phyloP scores from a whole-genome alignment of 805 yeast species.

The Dipodascus albidus region DNA sequence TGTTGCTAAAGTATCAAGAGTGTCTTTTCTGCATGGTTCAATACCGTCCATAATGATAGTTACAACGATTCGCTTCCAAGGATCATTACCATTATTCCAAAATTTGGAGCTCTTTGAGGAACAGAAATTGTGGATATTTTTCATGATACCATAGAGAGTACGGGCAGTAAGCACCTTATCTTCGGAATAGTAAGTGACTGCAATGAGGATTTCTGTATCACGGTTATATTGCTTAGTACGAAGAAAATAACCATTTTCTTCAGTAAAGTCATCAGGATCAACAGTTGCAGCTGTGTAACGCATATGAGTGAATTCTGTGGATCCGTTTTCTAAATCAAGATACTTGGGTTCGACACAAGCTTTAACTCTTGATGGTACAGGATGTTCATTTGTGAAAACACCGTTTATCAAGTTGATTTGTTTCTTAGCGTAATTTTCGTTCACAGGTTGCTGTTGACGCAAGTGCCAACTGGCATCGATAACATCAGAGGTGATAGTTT shows the following conservation, averaged over 20 bases:
- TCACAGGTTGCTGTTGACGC: conserved; percentile 20
- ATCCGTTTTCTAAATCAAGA: conserved; percentile 33
- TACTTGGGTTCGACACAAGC: conserved; percentile 26
- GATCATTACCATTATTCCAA: conserved; percentile 36
- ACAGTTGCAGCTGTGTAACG: conserved; percentile 56
- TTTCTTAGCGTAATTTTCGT: conserved; percentile 26
- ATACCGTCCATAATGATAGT: conserved; percentile 56
- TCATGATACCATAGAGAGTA: conserved; percentile 53
- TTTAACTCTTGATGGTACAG: conserved; percentile 31
- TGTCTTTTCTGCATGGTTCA: conserved; percentile 50
- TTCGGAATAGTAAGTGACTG: conserved; percentile 56
- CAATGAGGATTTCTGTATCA: conserved; percentile 49
- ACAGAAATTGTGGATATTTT: conserved; percentile 51
- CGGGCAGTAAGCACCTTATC: conserved; percentile 51
- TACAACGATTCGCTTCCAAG: conserved; percentile 59
- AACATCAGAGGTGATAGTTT: conserved; percentile 1
- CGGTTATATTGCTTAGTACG: conserved; percentile 47
- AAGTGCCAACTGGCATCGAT: conserved; percentile 17
- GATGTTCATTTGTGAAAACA: conserved; percentile 26
- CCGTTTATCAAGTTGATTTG: conserved; percentile 28
- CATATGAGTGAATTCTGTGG: conserved; percentile 46
- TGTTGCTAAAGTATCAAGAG: conserved; percentile 52
- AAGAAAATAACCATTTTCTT: conserved; percentile 40
- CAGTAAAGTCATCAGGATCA: conserved; percentile 54
- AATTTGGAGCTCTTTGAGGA: conserved; percentile 33